These are phyloP conservation scores for Zygnema circumcarinatum DNA, from an alignment of 139 green algal species.

Conservation along the genomic window DNA sequence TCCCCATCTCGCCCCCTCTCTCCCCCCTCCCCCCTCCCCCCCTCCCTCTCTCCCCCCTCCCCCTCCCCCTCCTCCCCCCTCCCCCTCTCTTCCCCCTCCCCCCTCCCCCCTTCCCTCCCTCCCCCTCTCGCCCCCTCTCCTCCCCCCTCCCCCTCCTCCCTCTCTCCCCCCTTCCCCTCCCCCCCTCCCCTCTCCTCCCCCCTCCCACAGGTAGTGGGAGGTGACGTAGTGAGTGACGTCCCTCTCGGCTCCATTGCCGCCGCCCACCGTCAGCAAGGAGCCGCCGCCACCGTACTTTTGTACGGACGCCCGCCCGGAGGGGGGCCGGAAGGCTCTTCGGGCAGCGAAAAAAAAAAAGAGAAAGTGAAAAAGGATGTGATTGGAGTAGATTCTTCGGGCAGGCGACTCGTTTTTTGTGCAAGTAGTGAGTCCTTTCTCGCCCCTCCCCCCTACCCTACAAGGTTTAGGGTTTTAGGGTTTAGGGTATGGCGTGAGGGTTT, in stretches of 20 bases:
- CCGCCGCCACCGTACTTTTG: not conserved
- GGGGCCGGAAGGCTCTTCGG: not conserved
- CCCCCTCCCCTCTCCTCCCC: not conserved
- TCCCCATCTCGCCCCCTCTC: not conserved
- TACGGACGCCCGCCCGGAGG: not conserved
- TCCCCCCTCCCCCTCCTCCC: not conserved
- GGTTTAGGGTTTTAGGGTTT: no score
- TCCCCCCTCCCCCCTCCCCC: not conserved
- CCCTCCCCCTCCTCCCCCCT: not conserved
- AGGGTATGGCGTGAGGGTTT: no score
- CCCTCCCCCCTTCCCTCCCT: not conserved
- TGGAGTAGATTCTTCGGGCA: no score
- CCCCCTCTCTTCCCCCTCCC: not conserved
- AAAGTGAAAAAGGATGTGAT: no score
- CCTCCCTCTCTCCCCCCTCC: not conserved
- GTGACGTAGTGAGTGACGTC: slow-evolving; percentile 11
- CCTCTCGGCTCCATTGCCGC: not conserved
- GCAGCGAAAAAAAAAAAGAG: not conserved
- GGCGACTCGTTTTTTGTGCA: no score
- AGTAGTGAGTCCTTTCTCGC: no score
- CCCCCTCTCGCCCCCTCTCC: no score
- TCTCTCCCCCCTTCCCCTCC: no score
- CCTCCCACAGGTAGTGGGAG: slow-evolving; percentile 7
- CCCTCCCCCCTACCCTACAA: no score
- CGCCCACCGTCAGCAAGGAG: not conserved